A percentile compares a stretch with the other conserved stretches of the same genome.
These are phyloP conservation scores for Meira miltonrushii DNA, from an alignment of 1,284 basidiomycete genomes.

Conservation along the genomic window DNA sequence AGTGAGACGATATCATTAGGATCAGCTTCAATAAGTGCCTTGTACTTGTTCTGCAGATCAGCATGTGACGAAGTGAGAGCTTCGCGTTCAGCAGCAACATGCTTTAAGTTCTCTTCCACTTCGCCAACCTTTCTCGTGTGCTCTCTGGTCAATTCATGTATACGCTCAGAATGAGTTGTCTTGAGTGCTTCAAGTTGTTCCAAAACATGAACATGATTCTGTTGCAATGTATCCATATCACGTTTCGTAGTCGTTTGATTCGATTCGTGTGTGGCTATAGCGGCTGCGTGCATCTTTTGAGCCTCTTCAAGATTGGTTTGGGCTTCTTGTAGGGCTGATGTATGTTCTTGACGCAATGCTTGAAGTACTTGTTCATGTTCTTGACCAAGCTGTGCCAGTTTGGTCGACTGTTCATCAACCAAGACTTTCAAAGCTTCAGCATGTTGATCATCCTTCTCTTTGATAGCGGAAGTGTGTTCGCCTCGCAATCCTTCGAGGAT, in stretches of 20 bases:
- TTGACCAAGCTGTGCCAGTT: constrained; percentile 6
- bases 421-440: constrained; percentile 14
- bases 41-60: constrained; percentile 26
- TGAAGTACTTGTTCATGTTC: constrained; percentile 9
- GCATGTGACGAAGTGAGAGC: constrained; percentile 15
- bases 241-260: constrained; percentile 17
- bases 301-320: constrained; percentile 13
- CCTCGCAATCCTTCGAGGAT: not conserved
- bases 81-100: constrained; percentile 10
- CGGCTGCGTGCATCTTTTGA: constrained; percentile 6
- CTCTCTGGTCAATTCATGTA: constrained; percentile 17
- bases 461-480: not conserved
- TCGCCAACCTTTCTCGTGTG: constrained; percentile 11
- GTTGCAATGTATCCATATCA: constrained; percentile 29
- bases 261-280: not conserved
- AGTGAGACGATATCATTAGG: constrained; percentile 64
- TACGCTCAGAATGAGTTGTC: constrained; percentile 8
- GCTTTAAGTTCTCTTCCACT: constrained; percentile 5
- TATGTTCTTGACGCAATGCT: constrained; percentile 7
- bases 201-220: constrained; percentile 8
- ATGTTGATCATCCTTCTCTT: constrained; percentile 16
- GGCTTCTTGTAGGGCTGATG: constrained; percentile 8
- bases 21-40: constrained; percentile 26
- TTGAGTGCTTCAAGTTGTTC: constrained; percentile 8
- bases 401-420: constrained; percentile 22